Conservation (phyloP, 352 stramenopile species). For the Poterioochromonas sp. region DNA sequence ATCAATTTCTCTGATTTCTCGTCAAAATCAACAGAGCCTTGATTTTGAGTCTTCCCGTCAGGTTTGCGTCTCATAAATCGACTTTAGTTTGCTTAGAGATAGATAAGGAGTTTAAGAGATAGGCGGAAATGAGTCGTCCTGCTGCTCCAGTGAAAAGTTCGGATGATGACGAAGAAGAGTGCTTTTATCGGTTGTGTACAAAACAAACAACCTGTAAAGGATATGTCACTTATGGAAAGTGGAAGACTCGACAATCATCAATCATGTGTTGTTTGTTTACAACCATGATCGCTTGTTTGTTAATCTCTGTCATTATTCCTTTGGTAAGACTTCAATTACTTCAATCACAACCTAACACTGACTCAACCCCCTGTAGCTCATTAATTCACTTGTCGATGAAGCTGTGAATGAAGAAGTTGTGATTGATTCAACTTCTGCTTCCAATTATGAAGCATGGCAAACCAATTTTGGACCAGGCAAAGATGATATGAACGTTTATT, state of each 20-base stretch:
- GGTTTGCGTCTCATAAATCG: no score
- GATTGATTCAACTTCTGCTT: conserved; percentile 3
- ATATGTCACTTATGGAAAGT: background rate
- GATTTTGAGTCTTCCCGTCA: no score
- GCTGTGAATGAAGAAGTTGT: background rate
- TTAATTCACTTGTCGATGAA: background rate
- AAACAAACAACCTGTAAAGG: background rate
- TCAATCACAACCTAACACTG: background rate
- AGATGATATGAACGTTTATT: background rate
- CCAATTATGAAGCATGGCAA: background rate
- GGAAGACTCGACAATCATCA: background rate
- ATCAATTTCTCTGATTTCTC: no score
- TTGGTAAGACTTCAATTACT: background rate
- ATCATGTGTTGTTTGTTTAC: background rate
- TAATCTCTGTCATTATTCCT: conserved; percentile 22
- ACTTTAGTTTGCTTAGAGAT: no score
- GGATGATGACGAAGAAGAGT: background rate
- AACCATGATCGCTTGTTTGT: background rate
- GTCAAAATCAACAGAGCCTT: no score
- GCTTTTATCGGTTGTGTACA: conserved; percentile 7
- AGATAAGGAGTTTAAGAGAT: no score
- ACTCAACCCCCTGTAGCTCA: background rate
- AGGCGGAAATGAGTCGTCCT: no score
- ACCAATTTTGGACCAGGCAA: background rate
- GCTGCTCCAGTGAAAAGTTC: no score